Evolutionary conservation across 73 alveolate species (phyloP), one percentile per base, ranked within the genome.

Genomic region (Paramecium pentaurelia): DNA sequence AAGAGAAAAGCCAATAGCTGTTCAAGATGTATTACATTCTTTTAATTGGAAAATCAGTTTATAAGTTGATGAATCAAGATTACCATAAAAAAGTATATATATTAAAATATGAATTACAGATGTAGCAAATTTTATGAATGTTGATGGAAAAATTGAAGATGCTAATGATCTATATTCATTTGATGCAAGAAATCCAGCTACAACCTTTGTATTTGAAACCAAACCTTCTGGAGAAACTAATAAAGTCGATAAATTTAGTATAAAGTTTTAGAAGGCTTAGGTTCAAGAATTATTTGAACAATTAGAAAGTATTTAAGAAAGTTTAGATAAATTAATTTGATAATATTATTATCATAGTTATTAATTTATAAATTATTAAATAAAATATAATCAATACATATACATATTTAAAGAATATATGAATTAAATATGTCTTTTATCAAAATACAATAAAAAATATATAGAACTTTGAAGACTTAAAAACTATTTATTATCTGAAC

Each of bases 1-100:
- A 11, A 89, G 94, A 89, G 94, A 89, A 36, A 89, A 83, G 32
- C 94, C 94, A 0, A 54, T 89, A 22, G 94, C 94, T 6, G 88
- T 89, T 27, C 6, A 54, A 45, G 86, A 89, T 30, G 94, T 71
- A 20, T 68, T 89, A 22, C 71, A 89, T 45, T 77, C 86, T 20
- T 89, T 89, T 71, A 71, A 77, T 89, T 89, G 94, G 94, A 71
- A 58, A 12, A 89, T 89, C 20, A 71, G 92, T n/a, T 83, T 89
- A 28, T 68, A 77, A 37, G 71, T 89, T 28, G 94, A 89, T 22
- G 86, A 77, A n/a, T 71, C 92, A 32, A 89, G 88, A 51, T 73
- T 89, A 30, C 94, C 94, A 12, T 36, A 58, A 44, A 89, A 89
- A 30, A 89, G 94, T 89, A 89, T 10, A 16, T 20, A 58, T 25